Percentiles rank a stretch among this genome's conserved stretches.
These are phyloP conservation scores for Pythium scleroteichum DNA, from an alignment of 352 stramenopile genomes.

Conservation along the genomic window DNA sequence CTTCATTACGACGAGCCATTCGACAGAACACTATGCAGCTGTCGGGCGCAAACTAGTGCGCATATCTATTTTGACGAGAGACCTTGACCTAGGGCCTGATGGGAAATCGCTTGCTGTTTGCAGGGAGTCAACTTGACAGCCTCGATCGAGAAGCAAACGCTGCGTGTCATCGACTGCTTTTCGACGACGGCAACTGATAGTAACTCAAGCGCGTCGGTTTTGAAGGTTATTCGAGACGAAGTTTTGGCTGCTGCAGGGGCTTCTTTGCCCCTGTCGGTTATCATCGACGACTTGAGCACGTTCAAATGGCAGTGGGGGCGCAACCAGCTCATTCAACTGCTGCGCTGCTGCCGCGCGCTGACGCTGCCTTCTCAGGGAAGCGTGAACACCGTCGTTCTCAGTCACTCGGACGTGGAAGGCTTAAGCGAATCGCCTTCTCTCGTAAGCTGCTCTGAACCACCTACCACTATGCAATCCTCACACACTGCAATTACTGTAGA, in stretches of 20 bases:
- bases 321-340: slow-evolving; percentile 45
- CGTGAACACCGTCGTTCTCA: slow-evolving; percentile 59
- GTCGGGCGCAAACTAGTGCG: slow-evolving; percentile 71
- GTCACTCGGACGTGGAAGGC: slow-evolving; percentile 51
- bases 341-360: slow-evolving; percentile 66
- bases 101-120: background rate
- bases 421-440: background rate
- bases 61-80: slow-evolving; percentile 10
- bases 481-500: slow-evolving; percentile 27
- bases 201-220: slow-evolving; percentile 24
- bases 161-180: slow-evolving; percentile 50
- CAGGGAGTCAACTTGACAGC: slow-evolving; percentile 57
- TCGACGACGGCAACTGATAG: background rate
- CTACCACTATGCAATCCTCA: background rate
- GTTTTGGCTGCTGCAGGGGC: slow-evolving; percentile 33
- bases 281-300: slow-evolving; percentile 68
- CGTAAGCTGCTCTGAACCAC: background rate
- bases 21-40: slow-evolving; percentile 56
- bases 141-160: slow-evolving; percentile 34
- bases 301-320: slow-evolving; percentile 62
- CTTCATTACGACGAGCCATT: slow-evolving; percentile 49
- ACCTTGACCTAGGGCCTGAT: background rate
- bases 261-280: slow-evolving; percentile 37
- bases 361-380: slow-evolving; percentile 47
- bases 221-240: slow-evolving; percentile 43